A percentile compares a stretch with the other conserved stretches of the same genome.
Conservation (phyloP, 495 filamentous ascomycete genomes). For the Parathielavia appendiculata region DNA sequence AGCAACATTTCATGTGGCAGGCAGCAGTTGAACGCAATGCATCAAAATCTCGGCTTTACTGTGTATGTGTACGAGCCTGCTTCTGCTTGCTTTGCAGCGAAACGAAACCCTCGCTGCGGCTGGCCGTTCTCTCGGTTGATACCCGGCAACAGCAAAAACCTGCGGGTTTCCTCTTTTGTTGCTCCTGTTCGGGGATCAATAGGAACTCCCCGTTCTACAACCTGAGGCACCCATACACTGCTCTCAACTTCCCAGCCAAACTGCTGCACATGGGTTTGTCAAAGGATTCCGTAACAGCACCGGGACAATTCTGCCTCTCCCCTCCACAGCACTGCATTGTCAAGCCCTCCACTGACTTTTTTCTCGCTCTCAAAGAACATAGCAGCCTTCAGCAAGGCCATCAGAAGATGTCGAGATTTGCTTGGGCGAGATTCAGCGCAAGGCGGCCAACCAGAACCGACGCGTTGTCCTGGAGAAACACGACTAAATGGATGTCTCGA, state of each 20-base stretch:
- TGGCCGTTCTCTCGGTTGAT: background rate
- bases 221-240: background rate
- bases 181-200: background rate
- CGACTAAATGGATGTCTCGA: background rate
- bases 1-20: no score
- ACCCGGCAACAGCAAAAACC: background rate
- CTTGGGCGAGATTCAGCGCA: background rate
- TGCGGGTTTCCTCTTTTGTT: conserved; percentile 3
- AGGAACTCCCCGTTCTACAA: background rate
- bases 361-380: background rate
- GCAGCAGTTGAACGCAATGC: no score
- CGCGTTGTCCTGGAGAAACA: background rate
- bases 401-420: background rate
- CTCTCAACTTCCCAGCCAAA: background rate
- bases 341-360: background rate
- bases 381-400: background rate
- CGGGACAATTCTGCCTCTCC: background rate
- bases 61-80: no score
- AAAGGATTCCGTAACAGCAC: background rate
- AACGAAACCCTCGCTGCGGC: background rate
- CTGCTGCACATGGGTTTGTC: background rate
- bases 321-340: background rate
- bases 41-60: no score
- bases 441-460: conserved; percentile 8
- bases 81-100: no score